phyloP scores from a whole-genome alignment of 169 alveolate genomes.

The Eimeria acervulina region DNA sequence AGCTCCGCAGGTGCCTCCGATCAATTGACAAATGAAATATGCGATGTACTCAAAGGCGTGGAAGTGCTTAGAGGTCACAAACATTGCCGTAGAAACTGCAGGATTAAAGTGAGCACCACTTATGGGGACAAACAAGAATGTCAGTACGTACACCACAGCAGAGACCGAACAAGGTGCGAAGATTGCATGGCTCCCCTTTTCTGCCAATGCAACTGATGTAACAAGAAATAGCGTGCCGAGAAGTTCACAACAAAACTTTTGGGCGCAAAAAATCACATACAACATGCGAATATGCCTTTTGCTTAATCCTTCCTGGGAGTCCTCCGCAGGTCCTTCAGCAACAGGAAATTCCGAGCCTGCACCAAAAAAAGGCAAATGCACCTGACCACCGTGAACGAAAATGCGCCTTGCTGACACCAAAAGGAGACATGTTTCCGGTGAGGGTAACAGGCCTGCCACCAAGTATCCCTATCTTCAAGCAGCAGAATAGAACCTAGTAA shows the following conservation, averaged over 20 bases:
- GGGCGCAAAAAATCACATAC: constrained; percentile 50
- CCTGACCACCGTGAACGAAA: background rate
- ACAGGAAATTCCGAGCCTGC: constrained; percentile 70
- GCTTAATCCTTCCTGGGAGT: constrained; percentile 52
- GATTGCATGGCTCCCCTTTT: constrained; percentile 55
- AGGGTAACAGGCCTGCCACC: no score
- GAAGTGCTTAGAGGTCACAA: constrained; percentile 76
- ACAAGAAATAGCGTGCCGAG: constrained; percentile 72
- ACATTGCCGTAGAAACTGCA: constrained; percentile 80
- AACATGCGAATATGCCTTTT: constrained; percentile 63
- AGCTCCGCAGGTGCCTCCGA: constrained; percentile 80
- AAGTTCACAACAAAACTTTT: constrained; percentile 77
- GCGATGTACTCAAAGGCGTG: constrained; percentile 49
- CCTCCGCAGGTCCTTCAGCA: constrained; percentile 57
- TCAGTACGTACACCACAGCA: constrained; percentile 75
- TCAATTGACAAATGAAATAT: constrained; percentile 68
- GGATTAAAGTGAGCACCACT: constrained; percentile 84
- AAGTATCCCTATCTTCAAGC: background rate
- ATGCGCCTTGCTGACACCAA: background rate
- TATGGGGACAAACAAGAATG: constrained; percentile 75
- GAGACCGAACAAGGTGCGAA: constrained; percentile 78
- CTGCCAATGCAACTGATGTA: constrained; percentile 76
- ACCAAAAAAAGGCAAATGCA: background rate
- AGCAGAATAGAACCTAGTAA: background rate
- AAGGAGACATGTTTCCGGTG: background rate